Base-by-base conservation (phyloP, 805 yeast genomes). In the Maudiozyma barnettii region DNA sequence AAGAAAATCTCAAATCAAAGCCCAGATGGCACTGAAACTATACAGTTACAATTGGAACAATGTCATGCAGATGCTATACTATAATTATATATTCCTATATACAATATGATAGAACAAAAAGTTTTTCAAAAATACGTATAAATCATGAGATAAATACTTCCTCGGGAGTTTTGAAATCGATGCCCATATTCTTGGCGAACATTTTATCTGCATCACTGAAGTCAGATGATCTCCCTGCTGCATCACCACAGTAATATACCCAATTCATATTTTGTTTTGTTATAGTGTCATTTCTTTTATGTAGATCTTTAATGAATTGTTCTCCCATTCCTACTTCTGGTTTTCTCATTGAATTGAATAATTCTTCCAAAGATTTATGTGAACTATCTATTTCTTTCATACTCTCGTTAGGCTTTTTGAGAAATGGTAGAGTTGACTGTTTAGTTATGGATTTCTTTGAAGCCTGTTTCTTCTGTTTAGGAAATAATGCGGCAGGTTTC, bases 181-280 rank as follows among this genome's bases (percentile, higher is more conserved):
- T 41, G 0, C 77, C 77, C 1, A 75, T 58, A 18, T 69, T 72
- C 39, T 69, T 52, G 0, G 98, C 96, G 71, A 90, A 90, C 47
- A 50, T 60, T 52, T 61, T 64, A 63, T 91, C 99, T 43, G 84
- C 77, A 55, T 85, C 89, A 71, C 93, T 85, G 60, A 82, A 84
- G 63, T 91, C 98, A 0, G 59, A 63, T 1, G 60, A 57, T 45
- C 98, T 71, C 0, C 98, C 99, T 6, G 96, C 98, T 0, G 98
- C 98, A 68, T 91, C 99, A 5, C 99, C 99, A n/a, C 89, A 90
- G 62, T 67, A 93, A 42, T 58, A 63, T 18, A 31, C 42, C 55
- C 56, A 52, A 21, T 51, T 50, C 19, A 52, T 19, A 14, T 37
- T 16, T 13, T 44, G 26, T 21, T 44, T 36, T 39, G 30, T 33